A percentile compares a stretch with the other conserved stretches of the same genome.
Conservation (phyloP, 208 protist genomes). For the Acanthamoeba rhysodes region DNA sequence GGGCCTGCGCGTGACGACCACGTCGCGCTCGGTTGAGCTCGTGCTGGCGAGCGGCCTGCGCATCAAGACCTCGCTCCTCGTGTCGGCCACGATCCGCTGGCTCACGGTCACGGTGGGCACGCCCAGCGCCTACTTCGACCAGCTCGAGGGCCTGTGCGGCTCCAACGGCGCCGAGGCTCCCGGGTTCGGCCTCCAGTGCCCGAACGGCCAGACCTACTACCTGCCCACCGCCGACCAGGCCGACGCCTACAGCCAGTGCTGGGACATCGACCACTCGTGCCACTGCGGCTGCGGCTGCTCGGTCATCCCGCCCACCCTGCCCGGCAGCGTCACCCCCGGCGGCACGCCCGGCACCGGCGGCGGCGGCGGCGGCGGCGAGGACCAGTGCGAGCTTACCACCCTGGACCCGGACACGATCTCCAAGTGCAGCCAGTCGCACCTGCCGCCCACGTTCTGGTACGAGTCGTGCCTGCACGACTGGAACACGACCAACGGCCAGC, state of each 20-base stretch:
- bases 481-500: background rate
- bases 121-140: constrained; percentile 29
- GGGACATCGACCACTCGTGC: constrained; percentile 28
- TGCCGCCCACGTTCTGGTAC: constrained; percentile 51
- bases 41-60: constrained; percentile 29
- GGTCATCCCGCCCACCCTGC: background rate
- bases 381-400: constrained; percentile 14
- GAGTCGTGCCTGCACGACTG: constrained; percentile 54
- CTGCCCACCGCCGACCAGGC: background rate
- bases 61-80: constrained; percentile 15
- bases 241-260: background rate
- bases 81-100: background rate
- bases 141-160: constrained; percentile 43
- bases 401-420: constrained; percentile 6
- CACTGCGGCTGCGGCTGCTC: constrained; percentile 35
- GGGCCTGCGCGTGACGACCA: background rate
- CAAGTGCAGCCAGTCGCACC: constrained; percentile 30
- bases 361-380: background rate
- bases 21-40: background rate
- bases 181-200: constrained; percentile 47
- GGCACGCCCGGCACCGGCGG: constrained; percentile 12
- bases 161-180: background rate
- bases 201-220: background rate
- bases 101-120: constrained; percentile 43
- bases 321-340: constrained; percentile 37